Evolutionary conservation across 257 asterid genomes (phyloP).

Genomic region (Linaria vulgaris): DNA sequence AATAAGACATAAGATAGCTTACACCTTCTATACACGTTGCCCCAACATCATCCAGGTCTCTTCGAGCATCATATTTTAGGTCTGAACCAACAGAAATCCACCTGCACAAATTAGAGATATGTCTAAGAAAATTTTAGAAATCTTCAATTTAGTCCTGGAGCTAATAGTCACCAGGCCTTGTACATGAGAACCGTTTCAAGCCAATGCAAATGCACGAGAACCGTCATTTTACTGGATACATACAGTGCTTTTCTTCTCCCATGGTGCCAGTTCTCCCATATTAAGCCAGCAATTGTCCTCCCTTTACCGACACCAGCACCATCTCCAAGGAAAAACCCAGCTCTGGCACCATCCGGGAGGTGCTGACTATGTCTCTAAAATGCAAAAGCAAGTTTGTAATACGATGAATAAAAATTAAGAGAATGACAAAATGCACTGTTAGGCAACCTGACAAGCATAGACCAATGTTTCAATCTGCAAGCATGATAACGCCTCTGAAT

Average conservation of each 20-base stretch:
- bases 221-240: conserved; percentile 31
- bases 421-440: conserved; percentile 18
- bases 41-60: conserved; percentile 96
- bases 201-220: conserved; percentile 19
- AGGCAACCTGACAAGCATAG: conserved; percentile 91
- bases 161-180: conserved; percentile 16
- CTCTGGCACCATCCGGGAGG: conserved; percentile 82
- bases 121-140: conserved; percentile 17
- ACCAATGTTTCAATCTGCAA: conserved; percentile 97
- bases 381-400: conserved; percentile 23
- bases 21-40: conserved; percentile 79
- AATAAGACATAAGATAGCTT: conserved; percentile 19
- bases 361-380: conserved; percentile 92
- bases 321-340: conserved; percentile 98
- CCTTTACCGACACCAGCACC: conserved; percentile 99
- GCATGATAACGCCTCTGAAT: conserved; percentile 80
- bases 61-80: conserved; percentile 88
- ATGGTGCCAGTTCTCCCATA: conserved; percentile 97
- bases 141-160: too few species aligned
- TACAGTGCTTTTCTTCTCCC: conserved; percentile 89
- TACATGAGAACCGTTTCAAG: conserved; percentile 20
- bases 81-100: conserved; percentile 99
- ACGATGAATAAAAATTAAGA: conserved; percentile 23
- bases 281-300: conserved; percentile 93
- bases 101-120: conserved; percentile 50